Conservation (phyloP, 2,329 filamentous ascomycete genomes). For the Aspergillus sp. region DNA sequence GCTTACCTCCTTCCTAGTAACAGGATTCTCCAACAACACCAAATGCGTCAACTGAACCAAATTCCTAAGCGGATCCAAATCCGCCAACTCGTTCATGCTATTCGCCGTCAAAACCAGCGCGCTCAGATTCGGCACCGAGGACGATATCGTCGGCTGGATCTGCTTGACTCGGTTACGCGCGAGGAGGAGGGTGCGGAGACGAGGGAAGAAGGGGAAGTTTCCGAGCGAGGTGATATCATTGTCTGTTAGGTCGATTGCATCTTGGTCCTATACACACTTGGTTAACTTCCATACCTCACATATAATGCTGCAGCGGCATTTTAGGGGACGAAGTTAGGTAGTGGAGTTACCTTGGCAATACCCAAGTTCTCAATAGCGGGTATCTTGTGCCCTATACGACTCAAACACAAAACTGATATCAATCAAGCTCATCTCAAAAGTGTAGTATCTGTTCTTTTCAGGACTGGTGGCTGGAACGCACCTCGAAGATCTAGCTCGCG, state of each 20-base stretch:
- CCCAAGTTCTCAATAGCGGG: slow-evolving; percentile 96
- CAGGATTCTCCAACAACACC: slow-evolving; percentile 81
- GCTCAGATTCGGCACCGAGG: slow-evolving; percentile 76
- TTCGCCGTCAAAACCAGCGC: slow-evolving; percentile 84
- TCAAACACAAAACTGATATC: slow-evolving; percentile 64
- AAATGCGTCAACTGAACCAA: slow-evolving; percentile 76
- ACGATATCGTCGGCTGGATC: slow-evolving; percentile 74
- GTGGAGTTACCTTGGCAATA: slow-evolving; percentile 73
- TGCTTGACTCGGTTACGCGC: slow-evolving; percentile 83
- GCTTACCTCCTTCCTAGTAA: slow-evolving; percentile 88
- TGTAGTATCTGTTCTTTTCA: slow-evolving; percentile 98
- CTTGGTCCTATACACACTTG: slow-evolving; percentile 71
- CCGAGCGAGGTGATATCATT: slow-evolving; percentile 89
- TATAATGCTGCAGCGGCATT: too few relatives aligned
- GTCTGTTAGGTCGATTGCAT: slow-evolving; percentile 97
- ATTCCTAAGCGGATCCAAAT: slow-evolving; percentile 75
- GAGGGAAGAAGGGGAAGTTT: slow-evolving; percentile 90
- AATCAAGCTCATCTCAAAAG: slow-evolving; percentile 72
- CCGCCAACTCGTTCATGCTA: slow-evolving; percentile 77
- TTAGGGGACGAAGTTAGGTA: too few relatives aligned
- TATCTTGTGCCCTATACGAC: slow-evolving; percentile 88
- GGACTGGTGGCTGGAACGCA: slow-evolving; percentile 60
- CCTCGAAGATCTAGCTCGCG: slow-evolving; percentile 99
- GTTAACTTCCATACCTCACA: background rate
- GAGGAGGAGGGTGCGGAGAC: slow-evolving; percentile 82